Evolutionary conservation across 2,329 filamentous ascomycete species (phyloP).

Genomic region (Aspergillus sp.): DNA sequence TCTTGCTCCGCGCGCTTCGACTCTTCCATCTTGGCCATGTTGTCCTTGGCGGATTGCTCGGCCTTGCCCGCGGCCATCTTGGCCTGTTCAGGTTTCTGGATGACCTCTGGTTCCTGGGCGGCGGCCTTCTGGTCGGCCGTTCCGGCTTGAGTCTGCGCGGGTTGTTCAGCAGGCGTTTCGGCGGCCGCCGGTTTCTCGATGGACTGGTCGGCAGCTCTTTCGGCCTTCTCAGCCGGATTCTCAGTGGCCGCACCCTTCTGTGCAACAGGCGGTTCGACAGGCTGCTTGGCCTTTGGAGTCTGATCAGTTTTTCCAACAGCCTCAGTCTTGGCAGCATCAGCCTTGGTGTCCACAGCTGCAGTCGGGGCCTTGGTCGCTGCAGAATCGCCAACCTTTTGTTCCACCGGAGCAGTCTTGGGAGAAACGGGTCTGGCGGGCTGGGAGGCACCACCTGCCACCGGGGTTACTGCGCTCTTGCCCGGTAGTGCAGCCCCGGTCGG

Average conservation of each 20-base stretch:
- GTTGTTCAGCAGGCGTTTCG: neutral
- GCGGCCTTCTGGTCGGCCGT: neutral
- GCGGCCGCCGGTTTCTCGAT: slow-evolving; percentile 1
- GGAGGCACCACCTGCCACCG: too few relatives aligned
- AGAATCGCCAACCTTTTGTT: neutral
- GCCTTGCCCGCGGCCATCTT: slow-evolving; percentile 2
- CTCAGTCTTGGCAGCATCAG: neutral
- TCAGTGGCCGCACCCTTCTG: slow-evolving; percentile 9
- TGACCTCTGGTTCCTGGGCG: slow-evolving; percentile 1
- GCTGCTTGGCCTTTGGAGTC: neutral
- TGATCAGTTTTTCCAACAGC: neutral
- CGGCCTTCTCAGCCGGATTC: slow-evolving; percentile 3
- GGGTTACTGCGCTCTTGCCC: neutral
- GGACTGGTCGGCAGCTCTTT: neutral
- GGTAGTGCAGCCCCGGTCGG: neutral
- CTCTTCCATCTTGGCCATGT: slow-evolving; percentile 7
- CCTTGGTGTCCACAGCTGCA: neutral
- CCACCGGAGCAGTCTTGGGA: neutral
- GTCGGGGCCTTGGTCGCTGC: neutral
- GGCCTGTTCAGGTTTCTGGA: slow-evolving; percentile 8
- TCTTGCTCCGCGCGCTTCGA: slow-evolving; percentile 7
- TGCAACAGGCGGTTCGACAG: neutral
- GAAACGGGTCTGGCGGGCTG: neutral
- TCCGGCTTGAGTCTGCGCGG: slow-evolving; percentile 1
- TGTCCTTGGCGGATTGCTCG: slow-evolving; percentile 1